A percentile compares a stretch with the other conserved stretches of the same genome.
Evolutionary conservation across 1,284 basidiomycete species (phyloP).

Genomic region (Ceratobasidium sp.): DNA sequence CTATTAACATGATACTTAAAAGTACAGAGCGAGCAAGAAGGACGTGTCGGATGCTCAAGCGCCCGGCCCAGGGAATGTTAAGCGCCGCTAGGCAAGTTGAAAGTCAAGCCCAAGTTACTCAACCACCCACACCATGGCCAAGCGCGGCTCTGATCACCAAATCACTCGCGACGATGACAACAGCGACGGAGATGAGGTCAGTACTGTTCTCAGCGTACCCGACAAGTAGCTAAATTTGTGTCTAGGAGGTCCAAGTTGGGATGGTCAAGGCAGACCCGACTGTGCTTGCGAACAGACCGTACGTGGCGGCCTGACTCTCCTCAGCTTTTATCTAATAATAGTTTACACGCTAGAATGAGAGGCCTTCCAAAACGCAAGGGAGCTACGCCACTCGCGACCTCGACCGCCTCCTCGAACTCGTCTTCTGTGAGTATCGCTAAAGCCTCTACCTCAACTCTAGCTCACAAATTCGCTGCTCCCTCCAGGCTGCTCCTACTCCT

Average conservation of each 20-base stretch:
- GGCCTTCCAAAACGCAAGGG: constrained; percentile 39
- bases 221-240: not conserved
- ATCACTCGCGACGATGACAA: constrained; percentile 25
- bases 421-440: constrained; percentile 20
- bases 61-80: not conserved
- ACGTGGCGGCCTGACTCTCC: not conserved
- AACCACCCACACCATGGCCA: constrained; percentile 21
- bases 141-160: constrained; percentile 32
- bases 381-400: constrained; percentile 25
- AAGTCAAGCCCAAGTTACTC: not conserved
- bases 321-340: not conserved
- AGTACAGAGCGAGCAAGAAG: not conserved
- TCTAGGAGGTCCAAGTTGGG: constrained; percentile 27
- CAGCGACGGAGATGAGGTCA: constrained; percentile 32
- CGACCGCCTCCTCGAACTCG: constrained; percentile 16
- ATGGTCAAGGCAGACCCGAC: constrained; percentile 31
- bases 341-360: constrained; percentile 11
- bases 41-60: constrained; percentile 27
- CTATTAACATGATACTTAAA: constrained; percentile 29
- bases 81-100: constrained; percentile 27
- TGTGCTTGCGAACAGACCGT: constrained; percentile 31
- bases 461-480: too few species aligned
- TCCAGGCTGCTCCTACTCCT: constrained; percentile 19
- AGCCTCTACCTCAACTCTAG: not conserved
- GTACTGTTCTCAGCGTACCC: not conserved